Conservation (phyloP, 2,329 filamentous ascomycete genomes). For the Botrytis byssoidea region DNA sequence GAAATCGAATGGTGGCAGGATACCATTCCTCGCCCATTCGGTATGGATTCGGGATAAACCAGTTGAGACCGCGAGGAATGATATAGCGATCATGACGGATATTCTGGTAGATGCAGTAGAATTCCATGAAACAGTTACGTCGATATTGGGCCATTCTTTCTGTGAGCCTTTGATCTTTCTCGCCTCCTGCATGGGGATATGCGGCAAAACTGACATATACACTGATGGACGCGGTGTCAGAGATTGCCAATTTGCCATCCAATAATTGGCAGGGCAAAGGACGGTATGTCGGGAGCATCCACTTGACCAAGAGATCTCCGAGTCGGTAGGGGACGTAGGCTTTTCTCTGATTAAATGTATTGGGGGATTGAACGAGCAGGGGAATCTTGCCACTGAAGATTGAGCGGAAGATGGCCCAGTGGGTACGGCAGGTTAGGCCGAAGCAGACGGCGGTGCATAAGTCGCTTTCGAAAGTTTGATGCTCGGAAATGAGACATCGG, state of each 20-base stretch:
- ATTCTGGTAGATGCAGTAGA: not conserved
- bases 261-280: not conserved
- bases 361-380: not conserved
- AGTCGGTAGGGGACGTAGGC: not conserved
- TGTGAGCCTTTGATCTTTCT: not conserved
- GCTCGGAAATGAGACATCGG: not conserved
- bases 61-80: rapidly evolving
- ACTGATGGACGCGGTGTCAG: rapidly evolving
- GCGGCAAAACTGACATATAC: not conserved
- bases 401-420: not conserved
- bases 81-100: rapidly evolving
- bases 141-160: not conserved
- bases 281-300: not conserved
- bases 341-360: rapidly evolving
- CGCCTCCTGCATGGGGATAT: not conserved
- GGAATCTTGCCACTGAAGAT: not conserved
- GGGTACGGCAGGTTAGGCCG: not conserved
- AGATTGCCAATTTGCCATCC: rapidly evolving
- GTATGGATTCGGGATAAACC: not conserved
- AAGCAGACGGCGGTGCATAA: conserved; percentile 1
- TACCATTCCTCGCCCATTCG: conserved; percentile 1
- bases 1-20: not conserved
- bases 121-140: rapidly evolving
- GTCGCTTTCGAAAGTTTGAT: not conserved
- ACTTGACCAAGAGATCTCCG: not conserved